These are phyloP conservation scores for Ziziphus jujuba DNA, from an alignment of 306 rosid species.

Conservation along the genomic window DNA sequence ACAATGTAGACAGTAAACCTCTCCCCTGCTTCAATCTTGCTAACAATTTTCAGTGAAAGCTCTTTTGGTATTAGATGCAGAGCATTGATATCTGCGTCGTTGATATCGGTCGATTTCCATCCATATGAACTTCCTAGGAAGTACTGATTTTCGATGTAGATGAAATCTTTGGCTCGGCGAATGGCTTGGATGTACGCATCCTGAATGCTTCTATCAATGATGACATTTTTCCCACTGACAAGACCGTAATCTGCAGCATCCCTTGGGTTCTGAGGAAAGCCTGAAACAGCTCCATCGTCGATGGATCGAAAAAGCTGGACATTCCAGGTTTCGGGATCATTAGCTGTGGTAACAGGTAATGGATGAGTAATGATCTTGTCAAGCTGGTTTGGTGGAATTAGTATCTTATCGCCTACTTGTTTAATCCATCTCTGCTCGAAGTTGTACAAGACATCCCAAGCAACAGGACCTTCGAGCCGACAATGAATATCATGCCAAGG, in stretches of 20 bases:
- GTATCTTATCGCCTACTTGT: slow-evolving; percentile 44
- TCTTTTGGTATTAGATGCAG: slow-evolving; percentile 84
- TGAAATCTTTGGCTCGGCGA: slow-evolving; percentile 70
- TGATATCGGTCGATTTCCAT: slow-evolving; percentile 55
- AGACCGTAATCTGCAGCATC: slow-evolving; percentile 52
- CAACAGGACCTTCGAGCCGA: slow-evolving; percentile 69
- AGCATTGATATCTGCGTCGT: slow-evolving; percentile 65
- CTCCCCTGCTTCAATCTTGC: slow-evolving; percentile 80
- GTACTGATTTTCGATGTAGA: slow-evolving; percentile 89
- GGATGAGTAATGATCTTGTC: slow-evolving; percentile 32
- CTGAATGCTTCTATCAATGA: slow-evolving; percentile 74
- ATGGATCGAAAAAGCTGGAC: slow-evolving; percentile 85
- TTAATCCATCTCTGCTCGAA: slow-evolving; percentile 81
- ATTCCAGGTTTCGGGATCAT: slow-evolving; percentile 55
- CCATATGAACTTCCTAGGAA: slow-evolving; percentile 87
- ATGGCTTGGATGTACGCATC: slow-evolving; percentile 84
- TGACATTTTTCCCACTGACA: slow-evolving; percentile 68
- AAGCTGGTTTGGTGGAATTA: slow-evolving; percentile 36
- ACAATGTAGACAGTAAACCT: slow-evolving; percentile 71
- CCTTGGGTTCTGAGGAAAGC: slow-evolving; percentile 53
- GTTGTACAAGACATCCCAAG: slow-evolving; percentile 81
- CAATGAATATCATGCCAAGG: slow-evolving; percentile 98
- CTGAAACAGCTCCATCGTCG: slow-evolving; percentile 71
- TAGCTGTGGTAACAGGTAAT: slow-evolving; percentile 1
- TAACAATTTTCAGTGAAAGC: slow-evolving; percentile 71